Evolutionary conservation across 768 basidiomycete species (phyloP).

Genomic region (Serendipita indica): DNA sequence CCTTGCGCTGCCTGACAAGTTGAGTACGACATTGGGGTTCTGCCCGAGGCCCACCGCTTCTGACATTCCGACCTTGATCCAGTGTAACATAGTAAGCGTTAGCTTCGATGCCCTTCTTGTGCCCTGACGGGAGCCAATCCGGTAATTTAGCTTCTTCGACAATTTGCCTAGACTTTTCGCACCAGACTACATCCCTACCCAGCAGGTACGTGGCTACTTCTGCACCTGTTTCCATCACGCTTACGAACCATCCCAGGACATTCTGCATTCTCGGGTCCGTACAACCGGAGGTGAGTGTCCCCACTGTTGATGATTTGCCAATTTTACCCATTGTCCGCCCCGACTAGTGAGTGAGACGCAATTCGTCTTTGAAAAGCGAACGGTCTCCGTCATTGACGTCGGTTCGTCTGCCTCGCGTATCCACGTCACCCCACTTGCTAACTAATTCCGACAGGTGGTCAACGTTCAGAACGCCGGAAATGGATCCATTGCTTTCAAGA

Average conservation of each 20-base stretch:
- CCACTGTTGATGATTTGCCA: too few relatives aligned
- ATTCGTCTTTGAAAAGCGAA: constrained; percentile 62
- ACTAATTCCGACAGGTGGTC: constrained; percentile 37
- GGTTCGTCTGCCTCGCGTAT: constrained; percentile 22
- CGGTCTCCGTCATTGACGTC: constrained; percentile 85
- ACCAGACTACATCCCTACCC: constrained; percentile 52
- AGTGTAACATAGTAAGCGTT: constrained; percentile 47
- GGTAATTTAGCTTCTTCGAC: constrained; percentile 42
- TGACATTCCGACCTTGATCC: constrained; percentile 8
- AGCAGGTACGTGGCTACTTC: constrained; percentile 36
- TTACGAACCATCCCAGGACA: constrained; percentile 34
- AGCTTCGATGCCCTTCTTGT: not conserved
- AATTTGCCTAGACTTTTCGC: constrained; percentile 68
- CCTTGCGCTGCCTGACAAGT: constrained; percentile 86
- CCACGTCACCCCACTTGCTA: not conserved
- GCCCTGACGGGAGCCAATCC: not conserved
- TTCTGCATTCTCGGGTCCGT: constrained; percentile 69
- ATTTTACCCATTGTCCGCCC: not conserved
- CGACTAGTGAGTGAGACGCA: constrained; percentile 60
- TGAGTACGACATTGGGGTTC: too few relatives aligned
- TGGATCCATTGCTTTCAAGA: constrained; percentile 96
- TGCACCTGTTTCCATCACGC: too few relatives aligned
- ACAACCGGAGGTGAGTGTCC: constrained; percentile 58
- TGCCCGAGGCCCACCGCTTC: not conserved
- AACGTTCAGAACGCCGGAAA: constrained; percentile 84